A percentile compares a stretch with the other conserved stretches of the same genome.
These are phyloP conservation scores for Nigrospora osmanthi DNA, from an alignment of 2,329 filamentous ascomycete species.

Conservation along the genomic window DNA sequence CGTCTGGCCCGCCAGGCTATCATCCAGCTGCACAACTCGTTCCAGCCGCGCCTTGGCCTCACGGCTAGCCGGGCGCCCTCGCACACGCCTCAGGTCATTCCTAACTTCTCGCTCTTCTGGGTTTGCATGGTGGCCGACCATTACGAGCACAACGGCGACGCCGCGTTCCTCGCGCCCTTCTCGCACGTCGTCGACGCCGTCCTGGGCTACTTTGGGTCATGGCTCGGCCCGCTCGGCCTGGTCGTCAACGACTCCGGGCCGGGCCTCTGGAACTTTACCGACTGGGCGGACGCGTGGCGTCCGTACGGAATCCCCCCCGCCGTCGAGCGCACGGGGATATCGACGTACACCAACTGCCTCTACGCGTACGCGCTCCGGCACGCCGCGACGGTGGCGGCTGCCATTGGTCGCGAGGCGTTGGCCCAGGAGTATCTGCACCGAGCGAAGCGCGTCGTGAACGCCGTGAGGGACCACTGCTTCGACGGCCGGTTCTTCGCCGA, in stretches of 20 bases:
- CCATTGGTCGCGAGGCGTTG: slow-evolving; percentile 22
- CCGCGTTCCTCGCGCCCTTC: slow-evolving; percentile 17
- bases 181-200: slow-evolving; percentile 24
- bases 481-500: slow-evolving; percentile 24
- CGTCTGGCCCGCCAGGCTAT: slow-evolving; percentile 22
- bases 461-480: slow-evolving; percentile 22
- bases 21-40: slow-evolving; percentile 13
- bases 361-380: slow-evolving; percentile 27
- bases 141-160: slow-evolving; percentile 25
- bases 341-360: slow-evolving; percentile 20
- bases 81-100: slow-evolving; percentile 25
- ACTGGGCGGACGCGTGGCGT: too few relatives aligned
- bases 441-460: slow-evolving; percentile 12
- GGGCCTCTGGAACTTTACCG: too few relatives aligned
- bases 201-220: slow-evolving; percentile 17
- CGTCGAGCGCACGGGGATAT: too few relatives aligned
- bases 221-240: too few relatives aligned
- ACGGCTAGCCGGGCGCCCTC: slow-evolving; percentile 26
- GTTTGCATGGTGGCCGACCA: slow-evolving; percentile 27
- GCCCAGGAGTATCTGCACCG: slow-evolving; percentile 21
- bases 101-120: slow-evolving; percentile 29
- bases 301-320: too few relatives aligned
- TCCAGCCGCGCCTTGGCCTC: slow-evolving; percentile 16
- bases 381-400: slow-evolving; percentile 20
- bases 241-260: too few relatives aligned